These are phyloP conservation scores for Camellia sinensis DNA, from an alignment of 148 eudicot species.

Conservation along the genomic window DNA sequence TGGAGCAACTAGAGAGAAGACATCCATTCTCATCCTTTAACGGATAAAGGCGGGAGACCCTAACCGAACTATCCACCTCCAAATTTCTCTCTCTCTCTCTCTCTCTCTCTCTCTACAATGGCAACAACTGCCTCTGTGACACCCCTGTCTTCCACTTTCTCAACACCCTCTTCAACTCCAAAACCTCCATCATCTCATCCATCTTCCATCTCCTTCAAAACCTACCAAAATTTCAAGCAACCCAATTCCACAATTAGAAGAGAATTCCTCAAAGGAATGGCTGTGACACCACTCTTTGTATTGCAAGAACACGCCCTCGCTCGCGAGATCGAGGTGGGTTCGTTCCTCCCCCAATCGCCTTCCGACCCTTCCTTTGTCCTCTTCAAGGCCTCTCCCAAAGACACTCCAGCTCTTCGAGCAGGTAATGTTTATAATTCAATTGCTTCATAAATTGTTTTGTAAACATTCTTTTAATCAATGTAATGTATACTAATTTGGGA, in stretches of 20 bases:
- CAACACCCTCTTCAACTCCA: slow-evolving; percentile 24
- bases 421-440: slow-evolving; percentile 32
- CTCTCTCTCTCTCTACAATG: slow-evolving; percentile 9
- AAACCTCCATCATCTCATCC: slow-evolving; percentile 18
- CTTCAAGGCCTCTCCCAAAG: slow-evolving; percentile 83
- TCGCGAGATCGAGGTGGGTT: slow-evolving; percentile 73
- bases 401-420: slow-evolving; percentile 99
- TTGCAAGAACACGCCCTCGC: slow-evolving; percentile 31
- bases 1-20: neutral
- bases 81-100: neutral
- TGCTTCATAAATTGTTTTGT: neutral
- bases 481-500: neutral
- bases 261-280: slow-evolving; percentile 52
- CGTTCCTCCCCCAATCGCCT: slow-evolving; percentile 59
- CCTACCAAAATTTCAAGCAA: slow-evolving; percentile 18
- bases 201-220: slow-evolving; percentile 23
- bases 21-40: slow-evolving; percentile 22
- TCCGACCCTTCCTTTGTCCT: slow-evolving; percentile 76
- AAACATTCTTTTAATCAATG: neutral
- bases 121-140: slow-evolving; percentile 40
- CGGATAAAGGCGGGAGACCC: slow-evolving; percentile 22
- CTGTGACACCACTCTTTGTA: slow-evolving; percentile 29
- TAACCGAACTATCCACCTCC: slow-evolving; percentile 6
- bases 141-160: slow-evolving; percentile 30
- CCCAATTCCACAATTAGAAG: slow-evolving; percentile 40